Evolutionary conservation across 1,139 yeast genomes (phyloP), one percentile per base, ranked within the genome.

Genomic region (Blastobotrys elegans): DNA sequence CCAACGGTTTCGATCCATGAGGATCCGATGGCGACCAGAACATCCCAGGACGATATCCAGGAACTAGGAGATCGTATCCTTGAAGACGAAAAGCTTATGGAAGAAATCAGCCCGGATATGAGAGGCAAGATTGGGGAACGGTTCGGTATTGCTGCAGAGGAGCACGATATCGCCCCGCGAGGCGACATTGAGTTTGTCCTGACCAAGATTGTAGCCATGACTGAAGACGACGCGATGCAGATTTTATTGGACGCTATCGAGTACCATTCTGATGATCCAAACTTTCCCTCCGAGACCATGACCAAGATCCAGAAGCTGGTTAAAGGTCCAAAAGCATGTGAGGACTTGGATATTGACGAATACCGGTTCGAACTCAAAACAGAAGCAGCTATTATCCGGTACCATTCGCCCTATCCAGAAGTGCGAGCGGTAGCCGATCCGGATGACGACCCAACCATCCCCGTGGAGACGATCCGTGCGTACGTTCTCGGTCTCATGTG

Each of bases 341-440:
- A 50, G 5, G 39, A 27, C 13, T 7, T 42, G 18, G 26, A 27
- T 4, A 11, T 18, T n/a, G 46, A 34, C 11, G 44, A 41, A 3
- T 42, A 35, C 17, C 24, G 18, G 11, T 42, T 42, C 24, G 42
- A 80, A 78, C 14, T 42, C n/a, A 37, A 33, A 29, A 10, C 44
- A 16, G 40, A 43, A 33, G 40, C 43, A 17, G 34, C 45, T 67
- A 40, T 79, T 38, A 63, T 74, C 35, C 68, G 73, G 34, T 78
- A 68, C 56, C 75, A 73, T 58, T 79, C 83, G 1, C 82, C 84
- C 1, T 80, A 80, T 57, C 76, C 81, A 2, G 84, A 79, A 61
- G 82, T 80, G 3, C 68, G 85, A 53, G 71, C 84, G 4, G 75
- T 77, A 26, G 69, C 80, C 26, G 74, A 72, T 44, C 77, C 81